A percentile compares a stretch with the other conserved stretches of the same genome.
Conservation (phyloP, 2,329 filamentous ascomycete species). For the Claviceps capensis region DNA sequence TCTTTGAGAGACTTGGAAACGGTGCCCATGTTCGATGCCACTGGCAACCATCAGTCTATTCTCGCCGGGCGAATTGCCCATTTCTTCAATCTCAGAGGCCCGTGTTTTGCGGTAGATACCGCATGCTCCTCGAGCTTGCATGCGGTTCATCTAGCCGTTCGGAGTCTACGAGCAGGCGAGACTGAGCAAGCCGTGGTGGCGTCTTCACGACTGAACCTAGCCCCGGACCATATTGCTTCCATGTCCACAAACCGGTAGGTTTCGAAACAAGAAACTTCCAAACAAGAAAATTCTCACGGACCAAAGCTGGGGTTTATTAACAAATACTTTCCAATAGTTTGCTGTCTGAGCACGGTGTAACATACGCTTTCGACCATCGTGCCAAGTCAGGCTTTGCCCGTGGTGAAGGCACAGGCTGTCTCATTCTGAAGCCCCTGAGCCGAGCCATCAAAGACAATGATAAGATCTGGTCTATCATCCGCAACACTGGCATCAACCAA, state of each 20-base stretch:
- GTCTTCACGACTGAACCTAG: constrained; percentile 32
- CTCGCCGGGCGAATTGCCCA: constrained; percentile 41
- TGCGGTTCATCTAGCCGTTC: constrained; percentile 35
- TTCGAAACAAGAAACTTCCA: not conserved
- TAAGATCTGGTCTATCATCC: constrained; percentile 36
- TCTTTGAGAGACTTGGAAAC: constrained; percentile 29
- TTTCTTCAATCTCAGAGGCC: constrained; percentile 40
- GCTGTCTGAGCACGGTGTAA: constrained; percentile 12
- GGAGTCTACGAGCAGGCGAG: constrained; percentile 33
- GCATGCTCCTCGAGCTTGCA: constrained; percentile 38
- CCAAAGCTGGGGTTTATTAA: not conserved
- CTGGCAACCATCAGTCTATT: constrained; percentile 35
- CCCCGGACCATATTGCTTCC: constrained; percentile 24
- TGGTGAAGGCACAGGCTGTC: constrained; percentile 42
- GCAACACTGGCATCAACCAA: constrained; percentile 36
- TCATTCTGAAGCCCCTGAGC: constrained; percentile 43
- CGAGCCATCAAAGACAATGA: constrained; percentile 42
- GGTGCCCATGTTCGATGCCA: constrained; percentile 38
- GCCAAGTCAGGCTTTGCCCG: constrained; percentile 39
- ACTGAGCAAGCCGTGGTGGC: constrained; percentile 32
- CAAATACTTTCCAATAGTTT: not conserved
- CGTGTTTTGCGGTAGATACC: constrained; percentile 37
- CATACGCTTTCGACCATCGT: constrained; percentile 25
- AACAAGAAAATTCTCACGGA: not conserved
- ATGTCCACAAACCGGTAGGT: constrained; percentile 12